These are phyloP conservation scores for Monosporascus sp. DNA, from an alignment of 2,329 filamentous ascomycete genomes.

Conservation along the genomic window DNA sequence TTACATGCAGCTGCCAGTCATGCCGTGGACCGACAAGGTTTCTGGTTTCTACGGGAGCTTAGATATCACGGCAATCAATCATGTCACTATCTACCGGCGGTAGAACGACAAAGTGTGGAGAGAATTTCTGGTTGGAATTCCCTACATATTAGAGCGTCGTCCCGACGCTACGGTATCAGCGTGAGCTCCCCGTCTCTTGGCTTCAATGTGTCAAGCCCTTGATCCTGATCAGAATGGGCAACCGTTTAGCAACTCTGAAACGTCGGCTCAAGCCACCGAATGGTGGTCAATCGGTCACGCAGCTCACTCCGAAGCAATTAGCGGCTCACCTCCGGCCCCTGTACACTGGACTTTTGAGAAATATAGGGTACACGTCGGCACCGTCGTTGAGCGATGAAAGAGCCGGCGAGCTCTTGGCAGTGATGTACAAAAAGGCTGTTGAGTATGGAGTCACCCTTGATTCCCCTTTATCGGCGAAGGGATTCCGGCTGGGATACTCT, in stretches of 20 bases:
- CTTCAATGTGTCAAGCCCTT: background rate
- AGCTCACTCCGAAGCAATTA: background rate
- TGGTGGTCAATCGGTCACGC: background rate
- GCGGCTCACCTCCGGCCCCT: background rate
- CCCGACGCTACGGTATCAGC: background rate
- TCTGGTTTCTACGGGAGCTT: too few relatives aligned
- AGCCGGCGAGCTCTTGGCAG: conserved; percentile 21
- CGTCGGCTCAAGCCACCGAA: background rate
- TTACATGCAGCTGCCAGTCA: too few relatives aligned
- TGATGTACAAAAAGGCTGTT: conserved; percentile 16
- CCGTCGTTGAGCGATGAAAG: conserved; percentile 27
- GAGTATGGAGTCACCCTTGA: conserved; percentile 13
- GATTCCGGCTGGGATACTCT: conserved; percentile 13
- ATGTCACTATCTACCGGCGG: background rate
- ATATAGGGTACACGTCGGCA: conserved; percentile 1
- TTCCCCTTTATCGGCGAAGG: conserved; percentile 13
- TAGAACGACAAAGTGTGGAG: background rate
- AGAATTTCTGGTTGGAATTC: background rate
- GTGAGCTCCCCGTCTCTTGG: background rate
- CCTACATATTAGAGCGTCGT: background rate
- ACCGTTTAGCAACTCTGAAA: background rate
- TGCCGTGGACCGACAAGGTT: too few relatives aligned
- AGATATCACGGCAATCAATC: too few relatives aligned
- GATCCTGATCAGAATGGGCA: background rate
- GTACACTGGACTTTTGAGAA: background rate